Conservation (phyloP, 306 rosid species). For the Corylus heterophylla region DNA sequence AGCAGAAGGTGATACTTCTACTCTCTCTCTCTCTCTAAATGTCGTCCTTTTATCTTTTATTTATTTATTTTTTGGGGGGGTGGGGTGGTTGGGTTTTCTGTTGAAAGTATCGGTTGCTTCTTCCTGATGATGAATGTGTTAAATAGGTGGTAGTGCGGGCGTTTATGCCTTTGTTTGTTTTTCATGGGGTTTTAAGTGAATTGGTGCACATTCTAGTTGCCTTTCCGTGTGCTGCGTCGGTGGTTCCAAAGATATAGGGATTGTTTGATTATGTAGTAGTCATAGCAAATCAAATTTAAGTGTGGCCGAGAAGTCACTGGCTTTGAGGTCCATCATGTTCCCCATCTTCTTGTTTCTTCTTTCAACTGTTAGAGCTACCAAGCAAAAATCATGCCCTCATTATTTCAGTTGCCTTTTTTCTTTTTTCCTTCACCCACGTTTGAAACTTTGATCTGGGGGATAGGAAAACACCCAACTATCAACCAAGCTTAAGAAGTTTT, state of each 20-base stretch:
- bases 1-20: conserved; percentile 60
- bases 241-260: not conserved
- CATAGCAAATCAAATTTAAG: not conserved
- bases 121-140: not conserved
- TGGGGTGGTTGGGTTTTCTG: not conserved
- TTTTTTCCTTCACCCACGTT: no score
- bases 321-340: not conserved
- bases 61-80: no score
- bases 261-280: not conserved
- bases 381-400: not conserved
- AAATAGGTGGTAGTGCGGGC: not conserved
- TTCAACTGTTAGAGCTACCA: not conserved
- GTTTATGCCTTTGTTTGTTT: not conserved
- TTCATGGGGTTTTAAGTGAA: not conserved
- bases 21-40: conserved; percentile 8
- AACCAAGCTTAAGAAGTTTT: no score
- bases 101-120: not conserved
- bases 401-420: not conserved
- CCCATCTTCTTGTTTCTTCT: not conserved
- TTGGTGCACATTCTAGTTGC: not conserved
- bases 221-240: not conserved
- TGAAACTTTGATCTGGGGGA: no score
- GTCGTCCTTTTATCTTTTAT: not conserved
- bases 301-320: not conserved
- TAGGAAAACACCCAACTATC: no score